Conservation (phyloP, 805 yeast genomes). For the Wickerhamomyces chambardii region DNA sequence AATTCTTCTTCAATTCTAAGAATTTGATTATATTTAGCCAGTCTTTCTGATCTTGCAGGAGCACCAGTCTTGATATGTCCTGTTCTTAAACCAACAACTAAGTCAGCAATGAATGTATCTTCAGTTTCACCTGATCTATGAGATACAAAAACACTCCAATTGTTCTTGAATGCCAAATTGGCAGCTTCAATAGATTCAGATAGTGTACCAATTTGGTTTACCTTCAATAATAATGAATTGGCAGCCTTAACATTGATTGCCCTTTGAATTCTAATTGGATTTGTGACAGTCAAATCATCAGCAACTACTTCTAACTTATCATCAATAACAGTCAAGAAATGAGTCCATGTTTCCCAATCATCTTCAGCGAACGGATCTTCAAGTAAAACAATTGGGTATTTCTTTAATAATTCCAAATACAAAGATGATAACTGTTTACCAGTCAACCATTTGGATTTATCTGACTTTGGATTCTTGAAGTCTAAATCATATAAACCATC, state of each 20-base stretch:
- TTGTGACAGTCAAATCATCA: slow-evolving; percentile 98
- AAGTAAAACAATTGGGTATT: slow-evolving; percentile 95
- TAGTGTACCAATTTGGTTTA: slow-evolving; percentile 97
- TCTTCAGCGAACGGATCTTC: slow-evolving; percentile 99
- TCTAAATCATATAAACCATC: slow-evolving; percentile 97
- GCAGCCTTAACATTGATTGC: slow-evolving; percentile 97
- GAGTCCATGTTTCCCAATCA: slow-evolving; percentile 98
- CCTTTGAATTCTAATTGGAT: slow-evolving; percentile 88
- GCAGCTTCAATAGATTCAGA: slow-evolving; percentile 97
- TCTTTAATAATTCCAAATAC: slow-evolving; percentile 71
- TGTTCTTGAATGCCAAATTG: slow-evolving; percentile 86
- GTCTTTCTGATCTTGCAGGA: slow-evolving; percentile 99
- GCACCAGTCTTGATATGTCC: slow-evolving; percentile 99
- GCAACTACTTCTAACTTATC: slow-evolving; percentile 81
- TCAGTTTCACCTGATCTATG: slow-evolving; percentile 99
- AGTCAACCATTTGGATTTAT: slow-evolving; percentile 82
- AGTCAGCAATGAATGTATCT: slow-evolving; percentile 97
- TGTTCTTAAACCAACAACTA: slow-evolving; percentile 94
- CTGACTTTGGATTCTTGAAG: slow-evolving; percentile 96
- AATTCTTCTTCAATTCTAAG: slow-evolving; percentile 98
- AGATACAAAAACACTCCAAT: slow-evolving; percentile 99
- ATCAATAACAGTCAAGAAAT: slow-evolving; percentile 62
- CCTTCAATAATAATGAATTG: slow-evolving; percentile 91
- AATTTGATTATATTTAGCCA: slow-evolving; percentile 97
- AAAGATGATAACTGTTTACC: slow-evolving; percentile 82